These are phyloP conservation scores for Xylaria telfairii DNA, from an alignment of 495 filamentous ascomycete species.

Conservation along the genomic window DNA sequence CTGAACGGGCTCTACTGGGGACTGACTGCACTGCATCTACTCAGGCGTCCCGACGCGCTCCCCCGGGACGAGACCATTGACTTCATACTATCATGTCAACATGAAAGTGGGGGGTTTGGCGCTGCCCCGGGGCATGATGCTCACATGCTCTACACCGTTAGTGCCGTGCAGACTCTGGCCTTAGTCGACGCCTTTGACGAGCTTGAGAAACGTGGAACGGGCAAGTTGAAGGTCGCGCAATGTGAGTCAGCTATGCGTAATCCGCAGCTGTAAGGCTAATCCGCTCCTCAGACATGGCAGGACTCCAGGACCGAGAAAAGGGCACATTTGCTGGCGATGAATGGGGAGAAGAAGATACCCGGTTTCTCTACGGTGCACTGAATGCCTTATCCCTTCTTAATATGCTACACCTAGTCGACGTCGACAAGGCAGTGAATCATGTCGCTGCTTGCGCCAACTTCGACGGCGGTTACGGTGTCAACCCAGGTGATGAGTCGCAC, in stretches of 20 bases:
- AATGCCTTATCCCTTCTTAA: constrained; percentile 84
- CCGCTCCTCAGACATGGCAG: constrained; percentile 69
- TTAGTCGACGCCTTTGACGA: constrained; percentile 83
- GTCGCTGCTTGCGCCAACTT: constrained; percentile 84
- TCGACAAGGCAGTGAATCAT: constrained; percentile 78
- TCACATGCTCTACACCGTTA: constrained; percentile 93
- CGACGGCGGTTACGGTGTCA: constrained; percentile 90
- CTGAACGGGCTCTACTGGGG: constrained; percentile 98
- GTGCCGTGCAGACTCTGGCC: constrained; percentile 88
- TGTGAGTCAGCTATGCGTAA: constrained; percentile 58
- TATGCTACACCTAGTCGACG: constrained; percentile 72
- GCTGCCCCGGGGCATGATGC: constrained; percentile 93
- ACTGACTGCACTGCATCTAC: constrained; percentile 82
- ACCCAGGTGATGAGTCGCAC: constrained; percentile 89
- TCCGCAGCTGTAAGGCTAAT: constrained; percentile 6
- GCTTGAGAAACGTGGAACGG: constrained; percentile 72
- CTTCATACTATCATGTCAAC: constrained; percentile 91
- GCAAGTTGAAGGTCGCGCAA: constrained; percentile 72
- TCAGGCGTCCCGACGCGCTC: constrained; percentile 79
- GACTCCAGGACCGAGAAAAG: constrained; percentile 76
- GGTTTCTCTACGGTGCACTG: constrained; percentile 88
- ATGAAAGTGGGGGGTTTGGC: constrained; percentile 87
- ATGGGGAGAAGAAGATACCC: constrained; percentile 95
- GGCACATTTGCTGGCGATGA: constrained; percentile 92
- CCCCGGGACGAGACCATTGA: constrained; percentile 82